Conservation (phyloP, 352 stramenopile species). For the Thalassiosira mediterranea region DNA sequence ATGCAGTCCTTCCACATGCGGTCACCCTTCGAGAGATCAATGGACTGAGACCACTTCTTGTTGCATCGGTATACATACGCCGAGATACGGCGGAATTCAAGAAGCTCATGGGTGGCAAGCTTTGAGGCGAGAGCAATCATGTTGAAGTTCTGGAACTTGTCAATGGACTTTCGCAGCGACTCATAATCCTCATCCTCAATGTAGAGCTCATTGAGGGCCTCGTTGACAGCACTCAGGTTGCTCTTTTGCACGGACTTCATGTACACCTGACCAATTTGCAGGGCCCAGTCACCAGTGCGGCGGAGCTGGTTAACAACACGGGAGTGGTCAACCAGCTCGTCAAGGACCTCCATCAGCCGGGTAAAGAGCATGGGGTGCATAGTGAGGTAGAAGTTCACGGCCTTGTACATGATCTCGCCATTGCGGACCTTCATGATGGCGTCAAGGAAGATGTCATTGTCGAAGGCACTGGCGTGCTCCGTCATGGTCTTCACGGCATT, state of each 20-base stretch:
- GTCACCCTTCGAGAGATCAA: constrained; percentile 98
- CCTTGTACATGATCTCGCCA: constrained; percentile 99
- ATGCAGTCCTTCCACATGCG: constrained; percentile 99
- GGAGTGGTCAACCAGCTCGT: constrained; percentile 97
- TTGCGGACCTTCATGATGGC: constrained; percentile 99
- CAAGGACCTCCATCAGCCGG: constrained; percentile 96
- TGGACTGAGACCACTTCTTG: constrained; percentile 96
- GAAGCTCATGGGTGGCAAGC: constrained; percentile 98
- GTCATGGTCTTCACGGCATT: constrained; percentile 99
- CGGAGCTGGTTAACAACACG: constrained; percentile 98
- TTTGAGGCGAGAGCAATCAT: constrained; percentile 97
- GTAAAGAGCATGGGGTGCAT: constrained; percentile 94
- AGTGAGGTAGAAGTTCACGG: constrained; percentile 98
- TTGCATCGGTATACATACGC: constrained; percentile 99
- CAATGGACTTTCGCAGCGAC: constrained; percentile 94
- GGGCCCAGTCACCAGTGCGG: constrained; percentile 92
- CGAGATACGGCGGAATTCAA: constrained; percentile 99
- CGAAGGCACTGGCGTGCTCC: constrained; percentile 94
- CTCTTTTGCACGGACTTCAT: constrained; percentile 98
- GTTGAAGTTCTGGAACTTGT: constrained; percentile 99
- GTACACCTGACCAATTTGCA: constrained; percentile 97
- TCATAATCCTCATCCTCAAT: constrained; percentile 99
- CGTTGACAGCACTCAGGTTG: constrained; percentile 98
- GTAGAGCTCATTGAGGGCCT: constrained; percentile 97
- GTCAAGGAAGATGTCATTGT: constrained; percentile 99